Percentiles rank a stretch among this genome's conserved stretches.
Conservation (phyloP, 192 early-diverging fungal genomes). For the Gigaspora rosea region DNA sequence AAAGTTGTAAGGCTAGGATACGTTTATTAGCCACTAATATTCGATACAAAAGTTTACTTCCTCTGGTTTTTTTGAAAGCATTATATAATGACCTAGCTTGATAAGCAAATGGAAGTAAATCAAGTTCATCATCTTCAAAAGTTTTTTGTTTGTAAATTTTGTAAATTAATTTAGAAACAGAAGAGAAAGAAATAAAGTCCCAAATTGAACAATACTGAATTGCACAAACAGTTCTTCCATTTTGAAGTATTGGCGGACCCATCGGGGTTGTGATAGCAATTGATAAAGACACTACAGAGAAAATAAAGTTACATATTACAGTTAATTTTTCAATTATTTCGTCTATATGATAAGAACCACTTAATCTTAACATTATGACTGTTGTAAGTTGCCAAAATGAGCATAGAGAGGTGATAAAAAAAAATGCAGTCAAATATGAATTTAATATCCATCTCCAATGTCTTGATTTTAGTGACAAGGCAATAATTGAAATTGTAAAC, state of each 20-base stretch:
- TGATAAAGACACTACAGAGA: slow-evolving; percentile 7
- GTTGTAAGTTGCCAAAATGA: slow-evolving; percentile 25
- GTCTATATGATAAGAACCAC: neutral
- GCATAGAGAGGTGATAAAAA: slow-evolving; percentile 17
- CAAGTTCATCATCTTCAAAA: slow-evolving; percentile 34
- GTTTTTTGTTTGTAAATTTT: slow-evolving; percentile 14
- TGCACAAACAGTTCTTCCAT: slow-evolving; percentile 29
- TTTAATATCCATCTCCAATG: slow-evolving; percentile 41
- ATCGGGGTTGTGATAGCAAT: slow-evolving; percentile 34
- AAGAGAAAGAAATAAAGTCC: slow-evolving; percentile 33
- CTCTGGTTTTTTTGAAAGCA: slow-evolving; percentile 32
- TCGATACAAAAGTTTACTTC: slow-evolving; percentile 31
- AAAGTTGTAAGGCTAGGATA: slow-evolving; percentile 32
- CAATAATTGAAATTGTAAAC: neutral
- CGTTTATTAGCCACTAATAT: slow-evolving; percentile 35
- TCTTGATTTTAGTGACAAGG: neutral
- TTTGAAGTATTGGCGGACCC: slow-evolving; percentile 35
- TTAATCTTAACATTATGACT: neutral
- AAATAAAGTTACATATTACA: neutral
- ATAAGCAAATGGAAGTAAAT: slow-evolving; percentile 32
- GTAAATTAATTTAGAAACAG: slow-evolving; percentile 35
- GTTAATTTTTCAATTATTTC: neutral
- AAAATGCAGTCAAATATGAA: slow-evolving; percentile 37
- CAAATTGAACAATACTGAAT: slow-evolving; percentile 38
- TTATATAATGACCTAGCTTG: slow-evolving; percentile 39